Percentiles rank a stretch among this genome's conserved stretches.
Evolutionary conservation across 495 filamentous ascomycete genomes (phyloP).

Genomic region (Tuber calosporum): DNA sequence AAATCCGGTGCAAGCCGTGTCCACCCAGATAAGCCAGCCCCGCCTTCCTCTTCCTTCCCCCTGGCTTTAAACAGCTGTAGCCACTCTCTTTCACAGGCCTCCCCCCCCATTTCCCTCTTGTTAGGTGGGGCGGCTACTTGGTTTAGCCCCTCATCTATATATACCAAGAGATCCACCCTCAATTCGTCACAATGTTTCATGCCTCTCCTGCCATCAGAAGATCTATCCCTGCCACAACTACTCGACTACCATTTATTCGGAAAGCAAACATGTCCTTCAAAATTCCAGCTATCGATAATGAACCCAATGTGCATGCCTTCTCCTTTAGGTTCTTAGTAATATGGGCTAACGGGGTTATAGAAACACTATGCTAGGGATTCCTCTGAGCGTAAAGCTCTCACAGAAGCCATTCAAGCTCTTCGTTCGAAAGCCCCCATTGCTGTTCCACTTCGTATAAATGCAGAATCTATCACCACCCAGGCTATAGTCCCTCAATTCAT

Average conservation of each 20-base stretch:
- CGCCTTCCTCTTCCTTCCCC: not conserved
- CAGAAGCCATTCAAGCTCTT: slow-evolving; percentile 58
- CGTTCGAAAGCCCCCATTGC: slow-evolving; percentile 57
- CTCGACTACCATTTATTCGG: not conserved
- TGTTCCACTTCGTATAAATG: slow-evolving; percentile 71
- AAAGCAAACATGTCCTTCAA: slow-evolving; percentile 61
- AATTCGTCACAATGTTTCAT: not conserved
- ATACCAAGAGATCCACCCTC: not conserved
- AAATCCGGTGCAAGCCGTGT: not conserved
- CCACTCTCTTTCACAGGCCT: not conserved
- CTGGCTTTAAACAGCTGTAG: not conserved
- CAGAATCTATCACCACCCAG: slow-evolving; percentile 51
- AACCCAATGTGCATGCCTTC: slow-evolving; percentile 72
- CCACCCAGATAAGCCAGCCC: not conserved
- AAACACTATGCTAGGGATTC: slow-evolving; percentile 82
- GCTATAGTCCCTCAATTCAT: slow-evolving; percentile 52
- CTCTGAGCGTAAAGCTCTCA: slow-evolving; percentile 63
- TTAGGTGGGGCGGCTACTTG: not conserved
- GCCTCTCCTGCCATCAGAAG: not conserved
- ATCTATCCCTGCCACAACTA: not conserved
- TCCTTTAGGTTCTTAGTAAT: not conserved
- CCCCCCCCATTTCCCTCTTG: not conserved
- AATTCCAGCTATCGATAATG: slow-evolving; percentile 78
- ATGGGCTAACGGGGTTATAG: slow-evolving; percentile 45
- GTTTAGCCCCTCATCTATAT: not conserved